Conservation (phyloP, 2,329 filamentous ascomycete genomes). For the Mycosphaerella arachidis region DNA sequence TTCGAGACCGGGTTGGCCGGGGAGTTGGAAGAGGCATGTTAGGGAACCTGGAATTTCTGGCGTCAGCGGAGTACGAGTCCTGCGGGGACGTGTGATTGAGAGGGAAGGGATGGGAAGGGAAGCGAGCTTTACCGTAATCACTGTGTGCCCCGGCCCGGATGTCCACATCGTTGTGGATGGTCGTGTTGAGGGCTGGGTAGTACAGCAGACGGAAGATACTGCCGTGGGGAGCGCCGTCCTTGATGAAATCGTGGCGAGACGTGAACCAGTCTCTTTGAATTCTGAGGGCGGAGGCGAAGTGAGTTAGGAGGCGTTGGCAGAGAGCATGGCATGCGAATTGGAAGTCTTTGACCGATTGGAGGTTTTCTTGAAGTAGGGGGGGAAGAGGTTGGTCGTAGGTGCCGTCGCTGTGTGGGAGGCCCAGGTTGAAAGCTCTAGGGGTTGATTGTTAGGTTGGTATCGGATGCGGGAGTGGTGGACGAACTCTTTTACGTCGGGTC, state of each 20-base stretch:
- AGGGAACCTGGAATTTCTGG: slow-evolving; percentile 38
- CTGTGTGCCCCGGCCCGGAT: slow-evolving; percentile 88
- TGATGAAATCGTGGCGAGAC: slow-evolving; percentile 53
- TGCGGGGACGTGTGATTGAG: background rate
- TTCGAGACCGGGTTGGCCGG: slow-evolving; percentile 80
- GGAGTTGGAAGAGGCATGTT: slow-evolving; percentile 75
- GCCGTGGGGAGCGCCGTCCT: slow-evolving; percentile 45
- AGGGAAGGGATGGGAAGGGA: too few species aligned
- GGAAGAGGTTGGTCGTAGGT: slow-evolving; percentile 76
- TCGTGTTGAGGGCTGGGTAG: slow-evolving; percentile 24
- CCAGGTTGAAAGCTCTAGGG: slow-evolving; percentile 83
- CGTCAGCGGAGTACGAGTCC: background rate
- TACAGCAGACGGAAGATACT: slow-evolving; percentile 54
- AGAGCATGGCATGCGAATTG: slow-evolving; percentile 65
- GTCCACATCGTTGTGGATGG: slow-evolving; percentile 43
- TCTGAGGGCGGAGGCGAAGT: slow-evolving; percentile 71
- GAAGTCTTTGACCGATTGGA: slow-evolving; percentile 62
- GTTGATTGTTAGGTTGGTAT: background rate
- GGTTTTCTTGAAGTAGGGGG: slow-evolving; percentile 54
- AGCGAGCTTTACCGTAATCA: slow-evolving; percentile 59
- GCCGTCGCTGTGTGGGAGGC: slow-evolving; percentile 60
- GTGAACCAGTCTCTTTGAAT: slow-evolving; percentile 55
- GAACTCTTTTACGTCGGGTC: slow-evolving; percentile 73
- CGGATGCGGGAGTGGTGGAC: too few species aligned
- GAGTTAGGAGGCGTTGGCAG: slow-evolving; percentile 66